Evolutionary conservation across 129 eudicot genomes (phyloP).

Genomic region (sunflower (Helianthus annuus)): HanXRQr2.0-SUNRISE NC_035446.2:141774559-141775058

Average conservation of each 20-base stretch:
- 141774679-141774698: constrained; percentile 50
- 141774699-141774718: constrained; percentile 60
- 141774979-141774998: constrained; percentile 20
- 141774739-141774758: constrained; percentile 67
- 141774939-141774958: constrained; percentile 42
- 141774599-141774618: no score
- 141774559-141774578: constrained; percentile 54
- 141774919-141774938: constrained; percentile 48
- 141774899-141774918: constrained; percentile 44
- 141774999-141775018: no score
- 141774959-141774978: constrained; percentile 26
- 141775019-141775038: neutral
- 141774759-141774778: constrained; percentile 41
- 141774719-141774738: constrained; percentile 50
- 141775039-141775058: constrained; percentile 22
- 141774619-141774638: no score
- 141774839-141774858: neutral
- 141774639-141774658: constrained; percentile 32
- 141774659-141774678: constrained; percentile 46
- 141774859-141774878: constrained; percentile 1
- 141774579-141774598: constrained; percentile 38
- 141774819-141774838: neutral
- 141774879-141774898: constrained; percentile 59
- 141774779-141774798: constrained; percentile 47
- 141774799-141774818: neutral